phyloP scores from a whole-genome alignment of 164 flowering plant species.

The Malania oleifera region DNA sequence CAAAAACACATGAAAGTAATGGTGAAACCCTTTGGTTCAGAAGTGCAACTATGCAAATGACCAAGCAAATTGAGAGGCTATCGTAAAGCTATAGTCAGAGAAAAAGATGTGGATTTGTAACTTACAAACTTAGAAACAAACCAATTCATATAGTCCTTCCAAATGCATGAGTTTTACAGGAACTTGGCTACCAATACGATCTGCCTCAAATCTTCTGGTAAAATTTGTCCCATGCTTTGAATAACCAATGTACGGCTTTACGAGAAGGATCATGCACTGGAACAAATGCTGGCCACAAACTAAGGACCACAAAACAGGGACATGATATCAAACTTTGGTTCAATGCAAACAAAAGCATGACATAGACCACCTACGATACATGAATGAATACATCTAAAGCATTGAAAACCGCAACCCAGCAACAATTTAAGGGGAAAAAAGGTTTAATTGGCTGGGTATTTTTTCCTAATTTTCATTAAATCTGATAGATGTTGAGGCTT shows the following conservation, averaged over 20 bases:
- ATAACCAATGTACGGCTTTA: constrained; percentile 84
- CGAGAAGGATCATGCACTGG: constrained; percentile 96
- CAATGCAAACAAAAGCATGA: too few species aligned
- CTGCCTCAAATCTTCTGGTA: constrained; percentile 95
- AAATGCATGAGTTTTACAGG: constrained; percentile 93
- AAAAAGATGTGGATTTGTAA: constrained; percentile 12
- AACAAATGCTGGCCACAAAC: constrained; percentile 97
- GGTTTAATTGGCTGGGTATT: too few species aligned
- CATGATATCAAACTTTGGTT: constrained; percentile 1
- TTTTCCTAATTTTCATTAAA: too few species aligned
- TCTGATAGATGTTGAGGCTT: too few species aligned
- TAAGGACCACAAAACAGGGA: constrained; percentile 26
- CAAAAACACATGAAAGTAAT: background rate
- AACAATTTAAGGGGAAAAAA: too few species aligned
- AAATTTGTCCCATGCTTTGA: constrained; percentile 91
- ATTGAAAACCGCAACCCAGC: too few species aligned
- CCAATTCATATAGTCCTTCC: constrained; percentile 89
- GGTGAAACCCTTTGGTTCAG: background rate
- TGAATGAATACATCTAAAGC: too few species aligned
- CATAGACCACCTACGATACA: too few species aligned
- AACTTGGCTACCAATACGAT: constrained; percentile 89
- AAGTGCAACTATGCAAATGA: background rate
- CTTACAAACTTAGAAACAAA: constrained; percentile 95
- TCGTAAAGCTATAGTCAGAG: background rate
- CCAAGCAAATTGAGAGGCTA: background rate